Percentiles rank a stretch among this genome's conserved stretches.
Conservation (phyloP, 768 basidiomycete species). For the Termitomyces sp. region DNA sequence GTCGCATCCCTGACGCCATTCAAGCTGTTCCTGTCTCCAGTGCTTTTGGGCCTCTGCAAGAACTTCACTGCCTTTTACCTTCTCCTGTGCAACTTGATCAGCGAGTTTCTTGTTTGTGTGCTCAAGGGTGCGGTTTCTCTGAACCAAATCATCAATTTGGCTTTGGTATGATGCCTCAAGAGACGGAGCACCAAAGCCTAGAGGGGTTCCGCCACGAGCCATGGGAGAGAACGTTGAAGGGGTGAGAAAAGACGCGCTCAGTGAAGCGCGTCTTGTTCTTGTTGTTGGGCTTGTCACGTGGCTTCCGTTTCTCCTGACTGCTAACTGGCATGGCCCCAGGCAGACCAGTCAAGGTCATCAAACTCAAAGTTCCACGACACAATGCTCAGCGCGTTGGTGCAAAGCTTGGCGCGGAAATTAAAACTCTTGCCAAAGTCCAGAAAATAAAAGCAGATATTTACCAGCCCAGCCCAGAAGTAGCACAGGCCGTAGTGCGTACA, state of each 20-base stretch:
- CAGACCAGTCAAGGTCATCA: slow-evolving; percentile 50
- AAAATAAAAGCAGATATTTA: slow-evolving; percentile 48
- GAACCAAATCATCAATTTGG: slow-evolving; percentile 71
- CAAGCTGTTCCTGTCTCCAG: slow-evolving; percentile 45
- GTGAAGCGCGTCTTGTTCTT: slow-evolving; percentile 3
- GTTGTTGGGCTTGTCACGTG: slow-evolving; percentile 6
- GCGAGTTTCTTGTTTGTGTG: slow-evolving; percentile 50
- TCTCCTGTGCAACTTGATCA: slow-evolving; percentile 40
- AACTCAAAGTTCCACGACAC: slow-evolving; percentile 66
- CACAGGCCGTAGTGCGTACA: slow-evolving; percentile 59
- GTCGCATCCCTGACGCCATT: slow-evolving; percentile 62
- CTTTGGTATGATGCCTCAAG: slow-evolving; percentile 56
- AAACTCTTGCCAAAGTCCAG: slow-evolving; percentile 44
- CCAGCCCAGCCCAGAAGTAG: slow-evolving; percentile 60
- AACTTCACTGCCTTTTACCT: slow-evolving; percentile 33
- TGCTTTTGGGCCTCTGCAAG: slow-evolving; percentile 38
- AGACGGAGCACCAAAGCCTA: slow-evolving; percentile 28
- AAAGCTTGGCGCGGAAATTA: slow-evolving; percentile 55
- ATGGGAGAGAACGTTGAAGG: slow-evolving; percentile 3
- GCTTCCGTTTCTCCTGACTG: background rate
- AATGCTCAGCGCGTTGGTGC: slow-evolving; percentile 67
- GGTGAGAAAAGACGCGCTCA: slow-evolving; percentile 2
- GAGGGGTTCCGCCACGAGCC: slow-evolving; percentile 16
- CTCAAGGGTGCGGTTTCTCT: slow-evolving; percentile 60
- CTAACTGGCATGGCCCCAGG: slow-evolving; percentile 48